Base-by-base conservation (phyloP, 2,329 filamentous ascomycete genomes). In the Lachnellula cervina region DNA sequence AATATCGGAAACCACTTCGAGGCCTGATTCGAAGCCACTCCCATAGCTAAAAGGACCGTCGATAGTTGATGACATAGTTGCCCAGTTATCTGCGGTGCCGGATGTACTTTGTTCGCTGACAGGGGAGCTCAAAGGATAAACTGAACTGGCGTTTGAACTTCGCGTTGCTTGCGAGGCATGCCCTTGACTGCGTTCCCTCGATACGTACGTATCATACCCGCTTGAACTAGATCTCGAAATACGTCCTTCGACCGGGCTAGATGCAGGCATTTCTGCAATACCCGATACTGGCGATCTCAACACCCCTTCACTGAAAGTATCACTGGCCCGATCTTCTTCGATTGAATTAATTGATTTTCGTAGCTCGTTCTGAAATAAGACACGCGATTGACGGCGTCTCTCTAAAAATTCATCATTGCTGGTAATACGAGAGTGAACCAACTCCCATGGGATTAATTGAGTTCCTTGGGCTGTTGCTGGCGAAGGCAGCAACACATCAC, bases 331-430 rank as follows among this genome's bases (percentile, higher is more conserved):
- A 16, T 57, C 47, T 35, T 65, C 66, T n/a, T 65, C 63, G 19
- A 64, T 62, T 2, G 63, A 66, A 21, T 57, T 55, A 13, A 58
- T 51, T 1, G 62, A 64, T 38, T 59, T 58, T 35, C 62, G 57
- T 3, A 66, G 23, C 46, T 68, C 65, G 23, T 65, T 57, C 23
- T 63, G 60, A 40, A 66, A 67, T 11, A 60, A 37, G 7, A 67
- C 35, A 34, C 62, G 57, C 34, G 64, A 66, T 34, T 59, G 60
- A 23, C 62, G 57, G 38, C 65, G 52, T 43, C 62, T 59, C 42
- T 64, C 65, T 6, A 68, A 40, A 17, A 64, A 68, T 35, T 67
- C 61, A 14, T 68, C 65, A 56, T 69, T 68, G 16, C 60, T 60
- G 21, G 44, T 58, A 4, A 68, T 43, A 21, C 63, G 58, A 34